Evolutionary conservation across 2,329 filamentous ascomycete genomes (phyloP).

Genomic region (Endoconidiophora polonica): DNA sequence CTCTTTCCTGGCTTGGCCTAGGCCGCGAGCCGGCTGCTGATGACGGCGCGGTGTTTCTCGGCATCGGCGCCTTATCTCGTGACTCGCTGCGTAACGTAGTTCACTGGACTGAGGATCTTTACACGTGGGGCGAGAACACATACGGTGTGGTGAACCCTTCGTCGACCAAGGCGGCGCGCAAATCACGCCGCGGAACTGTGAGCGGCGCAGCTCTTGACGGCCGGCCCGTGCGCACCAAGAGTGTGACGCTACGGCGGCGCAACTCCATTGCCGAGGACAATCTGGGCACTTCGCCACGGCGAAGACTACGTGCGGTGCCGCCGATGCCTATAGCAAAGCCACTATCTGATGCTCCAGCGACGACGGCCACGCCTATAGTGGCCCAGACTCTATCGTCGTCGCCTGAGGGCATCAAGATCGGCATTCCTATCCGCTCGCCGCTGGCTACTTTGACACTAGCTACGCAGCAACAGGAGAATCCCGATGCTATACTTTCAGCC

Average conservation of each 20-base stretch:
- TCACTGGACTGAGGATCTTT: constrained; percentile 79
- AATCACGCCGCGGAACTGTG: constrained; percentile 9
- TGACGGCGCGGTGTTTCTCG: constrained; percentile 78
- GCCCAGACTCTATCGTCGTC: too few species aligned
- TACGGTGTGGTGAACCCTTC: constrained; percentile 58
- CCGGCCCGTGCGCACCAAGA: constrained; percentile 1
- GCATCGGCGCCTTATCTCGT: constrained; percentile 55
- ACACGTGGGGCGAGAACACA: constrained; percentile 64
- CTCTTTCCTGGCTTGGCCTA: constrained; percentile 52
- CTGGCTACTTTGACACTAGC: too few species aligned
- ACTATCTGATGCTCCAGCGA: constrained; percentile 12
- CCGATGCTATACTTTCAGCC: too few species aligned
- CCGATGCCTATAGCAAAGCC: constrained; percentile 4
- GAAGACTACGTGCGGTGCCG: constrained; percentile 7
- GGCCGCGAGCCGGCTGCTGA: constrained; percentile 50
- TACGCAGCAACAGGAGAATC: too few species aligned
- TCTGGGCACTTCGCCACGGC: constrained; percentile 3
- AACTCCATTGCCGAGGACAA: constrained; percentile 6
- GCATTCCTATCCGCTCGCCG: too few species aligned
- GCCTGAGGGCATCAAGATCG: too few species aligned
- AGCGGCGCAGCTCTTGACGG: constrained; percentile 1
- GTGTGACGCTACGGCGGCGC: constrained; percentile 1
- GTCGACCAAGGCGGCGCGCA: constrained; percentile 3
- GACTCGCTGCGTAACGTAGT: constrained; percentile 56
- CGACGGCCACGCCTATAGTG: neutral